Evolutionary conservation across 148 eudicot genomes (phyloP).

Genomic region (Rhododendron vialii): DNA sequence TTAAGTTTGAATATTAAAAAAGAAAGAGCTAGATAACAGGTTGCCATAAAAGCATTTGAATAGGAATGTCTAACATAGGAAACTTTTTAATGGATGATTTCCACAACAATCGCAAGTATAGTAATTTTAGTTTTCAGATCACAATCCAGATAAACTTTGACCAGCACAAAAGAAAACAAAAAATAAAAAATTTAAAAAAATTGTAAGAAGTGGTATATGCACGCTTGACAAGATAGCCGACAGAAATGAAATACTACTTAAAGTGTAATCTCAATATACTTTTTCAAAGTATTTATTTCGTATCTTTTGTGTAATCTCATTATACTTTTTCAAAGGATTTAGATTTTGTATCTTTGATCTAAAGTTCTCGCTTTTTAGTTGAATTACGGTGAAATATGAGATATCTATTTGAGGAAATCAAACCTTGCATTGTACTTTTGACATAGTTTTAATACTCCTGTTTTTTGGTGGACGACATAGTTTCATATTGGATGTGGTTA

Average conservation of each 20-base stretch:
- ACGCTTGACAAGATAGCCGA: not conserved
- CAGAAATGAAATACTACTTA: not conserved
- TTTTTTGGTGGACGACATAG: too few relatives aligned
- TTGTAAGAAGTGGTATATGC: not conserved
- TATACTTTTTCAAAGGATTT: too few relatives aligned
- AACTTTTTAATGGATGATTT: not conserved
- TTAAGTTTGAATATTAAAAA: not conserved
- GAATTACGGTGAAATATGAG: too few relatives aligned
- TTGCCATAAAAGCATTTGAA: not conserved
- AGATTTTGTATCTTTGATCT: too few relatives aligned
- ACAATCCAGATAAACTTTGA: not conserved
- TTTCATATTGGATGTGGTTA: too few relatives aligned
- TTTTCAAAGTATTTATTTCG: too few relatives aligned
- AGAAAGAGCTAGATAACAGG: not conserved
- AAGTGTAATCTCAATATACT: too few relatives aligned
- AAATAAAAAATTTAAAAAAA: not conserved
- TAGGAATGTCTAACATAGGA: not conserved
- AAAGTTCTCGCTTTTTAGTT: too few relatives aligned
- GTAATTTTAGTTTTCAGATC: not conserved
- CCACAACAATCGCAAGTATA: not conserved
- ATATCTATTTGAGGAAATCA: too few relatives aligned
- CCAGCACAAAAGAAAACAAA: not conserved
- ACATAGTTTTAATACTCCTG: too few relatives aligned
- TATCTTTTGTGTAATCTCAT: too few relatives aligned
- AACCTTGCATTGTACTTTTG: too few relatives aligned